Evolutionary conservation across 106 monocot genomes (phyloP).

Genomic region (Platanthera zijinensis): DNA sequence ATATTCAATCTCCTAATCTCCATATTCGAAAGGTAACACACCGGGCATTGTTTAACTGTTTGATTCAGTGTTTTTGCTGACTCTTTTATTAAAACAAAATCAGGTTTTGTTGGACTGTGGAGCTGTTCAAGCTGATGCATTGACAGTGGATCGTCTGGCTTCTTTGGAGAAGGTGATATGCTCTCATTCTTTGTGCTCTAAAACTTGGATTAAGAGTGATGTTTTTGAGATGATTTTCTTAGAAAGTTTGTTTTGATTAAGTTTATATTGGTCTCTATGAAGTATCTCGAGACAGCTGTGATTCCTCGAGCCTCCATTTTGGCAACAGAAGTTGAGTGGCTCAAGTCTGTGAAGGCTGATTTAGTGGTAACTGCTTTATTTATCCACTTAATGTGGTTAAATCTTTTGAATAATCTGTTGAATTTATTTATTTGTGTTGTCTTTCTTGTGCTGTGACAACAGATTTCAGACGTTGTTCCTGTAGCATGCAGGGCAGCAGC

Average conservation of each 20-base stretch:
- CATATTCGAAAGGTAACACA: slow-evolving; percentile 59
- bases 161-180: slow-evolving; percentile 38
- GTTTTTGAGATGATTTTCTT: background rate
- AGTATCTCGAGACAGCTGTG: slow-evolving; percentile 81
- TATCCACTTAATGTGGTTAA: background rate
- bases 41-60: background rate
- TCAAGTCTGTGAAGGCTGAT: slow-evolving; percentile 71
- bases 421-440: background rate
- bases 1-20: slow-evolving; percentile 65
- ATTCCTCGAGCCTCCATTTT: slow-evolving; percentile 70
- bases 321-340: slow-evolving; percentile 71
- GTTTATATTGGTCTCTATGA: slow-evolving; percentile 10
- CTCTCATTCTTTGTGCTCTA: background rate
- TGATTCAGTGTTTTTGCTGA: background rate
- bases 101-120: slow-evolving; percentile 56
- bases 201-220: background rate
- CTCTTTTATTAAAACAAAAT: background rate
- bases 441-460: slow-evolving; percentile 1
- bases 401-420: background rate
- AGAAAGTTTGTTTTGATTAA: background rate
- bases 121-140: slow-evolving; percentile 59
- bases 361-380: slow-evolving; percentile 46
- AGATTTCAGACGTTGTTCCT: slow-evolving; percentile 94
- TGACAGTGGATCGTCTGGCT: slow-evolving; percentile 55
- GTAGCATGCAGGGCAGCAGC: slow-evolving; percentile 77